phyloP scores from a whole-genome alignment of 305 asterid species.

The Solanum hybrid region DNA sequence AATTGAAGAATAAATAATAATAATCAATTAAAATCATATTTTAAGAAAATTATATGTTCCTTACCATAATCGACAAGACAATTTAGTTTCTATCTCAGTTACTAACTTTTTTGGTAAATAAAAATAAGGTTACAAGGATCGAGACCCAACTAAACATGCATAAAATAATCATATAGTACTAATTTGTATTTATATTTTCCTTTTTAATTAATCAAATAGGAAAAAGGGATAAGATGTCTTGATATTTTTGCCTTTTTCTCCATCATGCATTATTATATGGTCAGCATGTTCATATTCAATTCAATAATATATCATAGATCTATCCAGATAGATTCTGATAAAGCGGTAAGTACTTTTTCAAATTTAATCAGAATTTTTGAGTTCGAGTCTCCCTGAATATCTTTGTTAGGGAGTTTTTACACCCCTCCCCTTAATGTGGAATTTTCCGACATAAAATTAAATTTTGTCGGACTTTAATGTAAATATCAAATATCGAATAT shows the following conservation, averaged over 20 bases:
- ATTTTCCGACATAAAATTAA: too few species aligned
- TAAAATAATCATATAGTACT: not conserved
- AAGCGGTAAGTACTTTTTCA: fast-evolving
- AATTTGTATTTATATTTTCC: not conserved
- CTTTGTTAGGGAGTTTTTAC: not conserved
- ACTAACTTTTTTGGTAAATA: not conserved
- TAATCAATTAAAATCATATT: not conserved
- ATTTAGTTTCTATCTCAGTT: not conserved
- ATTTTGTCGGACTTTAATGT: fast-evolving
- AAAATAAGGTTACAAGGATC: not conserved
- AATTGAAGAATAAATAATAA: not conserved
- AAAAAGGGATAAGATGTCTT: not conserved
- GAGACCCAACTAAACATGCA: not conserved
- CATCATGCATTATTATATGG: not conserved
- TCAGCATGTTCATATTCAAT: not conserved
- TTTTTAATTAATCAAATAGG: not conserved
- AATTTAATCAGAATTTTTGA: too few species aligned
- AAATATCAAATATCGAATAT: too few species aligned
- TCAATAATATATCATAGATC: not conserved
- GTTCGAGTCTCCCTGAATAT: fast-evolving
- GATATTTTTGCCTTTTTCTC: not conserved
- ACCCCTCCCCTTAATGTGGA: fast-evolving
- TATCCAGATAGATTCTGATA: too few species aligned
- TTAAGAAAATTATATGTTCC: not conserved
- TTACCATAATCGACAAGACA: not conserved